Evolutionary conservation across 75 land plant genomes (phyloP).

Genomic region (Sequoia sempervirens): DNA sequence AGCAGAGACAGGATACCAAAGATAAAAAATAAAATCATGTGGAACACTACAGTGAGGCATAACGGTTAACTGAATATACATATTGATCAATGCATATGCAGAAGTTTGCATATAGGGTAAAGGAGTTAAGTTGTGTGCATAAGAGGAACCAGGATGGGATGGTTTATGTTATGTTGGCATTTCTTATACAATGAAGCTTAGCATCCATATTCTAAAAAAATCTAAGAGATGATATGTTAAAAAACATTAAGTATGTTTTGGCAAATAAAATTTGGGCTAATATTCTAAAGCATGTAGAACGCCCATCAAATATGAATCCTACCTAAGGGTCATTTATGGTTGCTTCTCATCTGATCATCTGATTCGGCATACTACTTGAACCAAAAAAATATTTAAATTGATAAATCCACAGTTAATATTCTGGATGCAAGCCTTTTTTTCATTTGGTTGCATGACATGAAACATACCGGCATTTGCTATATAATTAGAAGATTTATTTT

Average conservation of each 20-base stretch:
- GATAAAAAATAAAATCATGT: not conserved
- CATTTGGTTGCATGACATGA: not conserved
- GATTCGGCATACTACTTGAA: too few relatives aligned
- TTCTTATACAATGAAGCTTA: not conserved
- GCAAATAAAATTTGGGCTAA: not conserved
- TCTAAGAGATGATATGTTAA: too few relatives aligned
- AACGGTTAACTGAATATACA: not conserved
- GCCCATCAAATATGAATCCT: not conserved
- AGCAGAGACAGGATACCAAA: not conserved
- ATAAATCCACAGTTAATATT: not conserved
- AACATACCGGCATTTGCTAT: too few relatives aligned
- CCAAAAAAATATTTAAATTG: too few relatives aligned
- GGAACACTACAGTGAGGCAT: not conserved
- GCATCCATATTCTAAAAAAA: not conserved
- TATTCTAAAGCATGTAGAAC: too few relatives aligned
- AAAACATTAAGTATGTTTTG: not conserved
- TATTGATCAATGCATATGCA: not conserved
- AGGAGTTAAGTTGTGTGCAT: not conserved
- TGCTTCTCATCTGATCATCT: not conserved
- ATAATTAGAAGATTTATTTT: too few relatives aligned
- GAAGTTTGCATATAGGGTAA: too few relatives aligned
- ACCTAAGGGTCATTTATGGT: not conserved
- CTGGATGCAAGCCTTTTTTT: not conserved
- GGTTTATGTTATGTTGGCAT: not conserved
- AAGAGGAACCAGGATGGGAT: not conserved